Evolutionary conservation across 805 yeast species (phyloP).

Genomic region (Tetrapisispora namnaoensis): DNA sequence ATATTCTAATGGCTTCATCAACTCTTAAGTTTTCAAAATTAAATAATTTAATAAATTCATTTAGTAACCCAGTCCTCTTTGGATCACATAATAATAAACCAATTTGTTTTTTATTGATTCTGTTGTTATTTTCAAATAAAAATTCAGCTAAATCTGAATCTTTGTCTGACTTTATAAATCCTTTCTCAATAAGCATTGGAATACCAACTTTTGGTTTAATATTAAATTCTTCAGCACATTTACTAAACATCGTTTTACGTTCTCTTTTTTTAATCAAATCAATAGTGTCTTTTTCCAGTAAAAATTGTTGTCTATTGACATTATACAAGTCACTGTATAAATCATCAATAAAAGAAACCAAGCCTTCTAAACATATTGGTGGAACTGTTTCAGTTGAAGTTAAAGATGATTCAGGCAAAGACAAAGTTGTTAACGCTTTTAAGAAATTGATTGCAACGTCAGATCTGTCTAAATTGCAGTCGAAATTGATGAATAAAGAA

Average conservation of each 20-base stretch:
- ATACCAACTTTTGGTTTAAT: conserved; percentile 69
- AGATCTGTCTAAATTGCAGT: conserved; percentile 78
- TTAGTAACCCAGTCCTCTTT: conserved; percentile 46
- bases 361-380: conserved; percentile 82
- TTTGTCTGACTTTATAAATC: conserved; percentile 43
- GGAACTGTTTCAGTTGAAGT: conserved; percentile 79
- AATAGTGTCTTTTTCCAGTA: conserved; percentile 13
- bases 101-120: conserved; percentile 72
- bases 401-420: conserved; percentile 75
- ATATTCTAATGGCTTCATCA: conserved; percentile 79
- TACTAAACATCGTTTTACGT: conserved; percentile 60
- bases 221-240: conserved; percentile 66
- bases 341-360: conserved; percentile 57
- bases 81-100: conserved; percentile 82
- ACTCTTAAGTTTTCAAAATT: conserved; percentile 71
- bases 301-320: conserved; percentile 14
- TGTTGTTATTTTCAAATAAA: conserved; percentile 62
- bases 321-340: conserved; percentile 37
- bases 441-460: conserved; percentile 64
- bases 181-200: conserved; percentile 46
- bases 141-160: conserved; percentile 63
- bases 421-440: conserved; percentile 61
- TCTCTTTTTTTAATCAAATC: conserved; percentile 23
- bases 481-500: conserved; percentile 67
- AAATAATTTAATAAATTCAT: conserved; percentile 54